phyloP scores from a whole-genome alignment of 106 monocot genomes.

The Gastrodia elata region DNA sequence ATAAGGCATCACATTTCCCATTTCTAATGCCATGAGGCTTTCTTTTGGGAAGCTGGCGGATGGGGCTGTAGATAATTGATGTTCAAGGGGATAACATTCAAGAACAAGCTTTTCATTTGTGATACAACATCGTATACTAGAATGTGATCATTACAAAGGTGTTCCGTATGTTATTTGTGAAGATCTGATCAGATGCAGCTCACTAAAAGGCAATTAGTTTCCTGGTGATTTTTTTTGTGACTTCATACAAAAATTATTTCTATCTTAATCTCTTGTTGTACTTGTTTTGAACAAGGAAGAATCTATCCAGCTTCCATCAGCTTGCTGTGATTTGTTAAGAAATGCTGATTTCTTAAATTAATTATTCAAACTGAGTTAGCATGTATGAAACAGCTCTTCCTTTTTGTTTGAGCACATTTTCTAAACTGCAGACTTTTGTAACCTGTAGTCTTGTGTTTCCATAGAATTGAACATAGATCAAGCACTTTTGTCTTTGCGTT shows the following conservation, averaged over 20 bases:
- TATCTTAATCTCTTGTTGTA: background rate
- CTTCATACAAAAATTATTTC: background rate
- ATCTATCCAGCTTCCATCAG: background rate
- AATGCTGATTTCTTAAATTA: background rate
- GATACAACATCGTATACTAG: background rate
- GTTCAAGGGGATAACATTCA: background rate
- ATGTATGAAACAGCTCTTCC: background rate
- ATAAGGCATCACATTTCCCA: background rate
- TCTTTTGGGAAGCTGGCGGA: background rate
- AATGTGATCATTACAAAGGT: background rate
- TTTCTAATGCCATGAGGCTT: background rate
- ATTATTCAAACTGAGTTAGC: background rate
- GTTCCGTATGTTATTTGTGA: background rate
- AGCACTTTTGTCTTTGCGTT: background rate
- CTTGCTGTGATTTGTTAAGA: slow-evolving; percentile 1
- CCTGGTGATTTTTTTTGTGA: background rate
- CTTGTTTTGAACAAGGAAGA: background rate
- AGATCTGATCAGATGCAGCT: background rate
- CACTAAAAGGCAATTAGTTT: background rate
- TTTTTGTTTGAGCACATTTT: background rate
- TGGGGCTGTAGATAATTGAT: background rate
- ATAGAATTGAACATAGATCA: background rate
- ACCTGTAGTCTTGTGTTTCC: background rate
- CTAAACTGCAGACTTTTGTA: background rate
- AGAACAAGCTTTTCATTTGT: background rate